These are phyloP conservation scores for Capsella rubella DNA, from an alignment of 441 rosid species.

Conservation along the genomic window DNA sequence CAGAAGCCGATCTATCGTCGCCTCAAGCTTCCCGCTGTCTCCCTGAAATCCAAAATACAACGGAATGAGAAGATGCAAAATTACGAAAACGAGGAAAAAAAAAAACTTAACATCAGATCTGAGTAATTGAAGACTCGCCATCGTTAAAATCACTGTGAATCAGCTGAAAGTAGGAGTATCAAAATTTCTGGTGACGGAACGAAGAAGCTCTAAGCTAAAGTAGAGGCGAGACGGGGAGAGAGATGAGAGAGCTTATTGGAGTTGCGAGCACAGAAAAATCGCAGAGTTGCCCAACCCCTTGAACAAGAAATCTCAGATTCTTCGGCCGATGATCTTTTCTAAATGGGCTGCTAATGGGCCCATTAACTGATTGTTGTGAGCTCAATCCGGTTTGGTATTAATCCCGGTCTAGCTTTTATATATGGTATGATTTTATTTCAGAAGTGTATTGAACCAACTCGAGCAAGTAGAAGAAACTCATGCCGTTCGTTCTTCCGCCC, in stretches of 20 bases:
- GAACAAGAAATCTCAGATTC: constrained; percentile 49
- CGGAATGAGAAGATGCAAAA: constrained; percentile 25
- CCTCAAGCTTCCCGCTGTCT: constrained; percentile 60
- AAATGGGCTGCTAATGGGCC: constrained; percentile 40
- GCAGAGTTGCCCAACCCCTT: constrained; percentile 34
- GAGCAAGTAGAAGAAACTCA: background rate
- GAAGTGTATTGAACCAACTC: background rate
- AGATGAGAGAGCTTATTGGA: constrained; percentile 18
- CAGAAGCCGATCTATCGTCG: constrained; percentile 78
- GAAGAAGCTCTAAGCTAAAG: background rate
- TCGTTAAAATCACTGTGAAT: constrained; percentile 20
- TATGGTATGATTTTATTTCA: constrained; percentile 2
- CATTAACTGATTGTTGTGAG: background rate
- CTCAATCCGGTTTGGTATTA: background rate
- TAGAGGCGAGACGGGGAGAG: background rate
- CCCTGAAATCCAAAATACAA: constrained; percentile 56
- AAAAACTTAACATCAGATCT: constrained; percentile 25
- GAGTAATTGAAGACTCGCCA: constrained; percentile 40
- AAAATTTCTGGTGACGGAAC: constrained; percentile 17
- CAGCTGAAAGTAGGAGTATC: constrained; percentile 5
- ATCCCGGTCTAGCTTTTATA: background rate
- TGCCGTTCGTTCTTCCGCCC: background rate
- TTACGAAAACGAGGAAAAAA: background rate
- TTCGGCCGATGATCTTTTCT: constrained; percentile 29
- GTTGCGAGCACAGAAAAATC: constrained; percentile 27